These are phyloP conservation scores for Cryomyces minteri DNA, from an alignment of 495 filamentous ascomycete species.

Conservation along the genomic window DNA sequence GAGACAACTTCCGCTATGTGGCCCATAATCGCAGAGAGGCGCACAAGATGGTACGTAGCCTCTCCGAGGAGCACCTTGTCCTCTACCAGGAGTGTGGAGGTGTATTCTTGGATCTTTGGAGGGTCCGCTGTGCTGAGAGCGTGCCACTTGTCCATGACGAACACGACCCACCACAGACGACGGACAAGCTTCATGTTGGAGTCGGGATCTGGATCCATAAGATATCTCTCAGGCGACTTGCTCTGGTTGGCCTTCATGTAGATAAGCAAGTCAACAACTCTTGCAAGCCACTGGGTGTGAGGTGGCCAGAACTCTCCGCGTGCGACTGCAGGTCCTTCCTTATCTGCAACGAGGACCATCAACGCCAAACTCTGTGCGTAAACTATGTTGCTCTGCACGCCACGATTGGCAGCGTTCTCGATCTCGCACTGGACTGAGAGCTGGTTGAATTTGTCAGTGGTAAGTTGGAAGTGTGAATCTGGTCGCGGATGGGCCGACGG, in stretches of 20 bases:
- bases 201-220: conserved; percentile 21
- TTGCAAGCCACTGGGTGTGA: conserved; percentile 27
- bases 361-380: conserved; percentile 45
- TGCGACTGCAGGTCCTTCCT: conserved; percentile 25
- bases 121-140: conserved; percentile 44
- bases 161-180: conserved; percentile 56
- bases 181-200: conserved; percentile 52
- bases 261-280: conserved; percentile 25
- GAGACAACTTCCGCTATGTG: conserved; percentile 23
- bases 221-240: background rate
- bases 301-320: conserved; percentile 17
- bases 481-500: conserved; percentile 24
- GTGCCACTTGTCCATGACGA: conserved; percentile 61
- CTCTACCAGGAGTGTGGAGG: conserved; percentile 39
- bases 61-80: conserved; percentile 49
- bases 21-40: conserved; percentile 24
- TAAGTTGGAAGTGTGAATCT: conserved; percentile 7
- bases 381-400: conserved; percentile 33
- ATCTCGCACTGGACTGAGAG: conserved; percentile 35
- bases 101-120: conserved; percentile 38
- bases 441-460: conserved; percentile 26
- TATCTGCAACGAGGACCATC: conserved; percentile 39
- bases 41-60: conserved; percentile 26
- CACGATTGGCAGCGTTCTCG: conserved; percentile 23
- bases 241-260: background rate